Conservation (phyloP, 192 early-diverging fungal species). For the Podila epicladia region DNA sequence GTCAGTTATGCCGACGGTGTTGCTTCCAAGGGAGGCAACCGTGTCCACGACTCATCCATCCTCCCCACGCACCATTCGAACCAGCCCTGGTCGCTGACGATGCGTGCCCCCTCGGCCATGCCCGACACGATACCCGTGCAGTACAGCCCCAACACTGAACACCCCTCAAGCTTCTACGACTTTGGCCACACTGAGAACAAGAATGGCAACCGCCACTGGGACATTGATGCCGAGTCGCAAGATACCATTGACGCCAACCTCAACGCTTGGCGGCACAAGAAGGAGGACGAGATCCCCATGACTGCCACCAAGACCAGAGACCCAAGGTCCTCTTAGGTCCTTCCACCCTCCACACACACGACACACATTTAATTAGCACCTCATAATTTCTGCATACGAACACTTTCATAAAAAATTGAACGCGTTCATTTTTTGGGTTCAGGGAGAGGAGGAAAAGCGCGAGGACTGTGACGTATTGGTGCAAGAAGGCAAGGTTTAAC, state of each 20-base stretch:
- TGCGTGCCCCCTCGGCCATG: slow-evolving; percentile 21
- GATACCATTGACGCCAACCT: slow-evolving; percentile 23
- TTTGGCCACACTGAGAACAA: slow-evolving; percentile 14
- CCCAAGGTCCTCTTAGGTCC: neutral
- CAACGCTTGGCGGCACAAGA: slow-evolving; percentile 12
- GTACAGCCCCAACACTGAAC: slow-evolving; percentile 10
- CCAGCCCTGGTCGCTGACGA: slow-evolving; percentile 40
- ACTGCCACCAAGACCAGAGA: slow-evolving; percentile 21
- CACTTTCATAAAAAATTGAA: no score
- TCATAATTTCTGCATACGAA: no score
- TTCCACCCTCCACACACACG: neutral
- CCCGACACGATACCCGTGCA: slow-evolving; percentile 23
- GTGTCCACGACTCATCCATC: neutral
- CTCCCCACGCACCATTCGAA: neutral
- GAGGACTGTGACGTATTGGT: no score
- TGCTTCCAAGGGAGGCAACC: slow-evolving; percentile 5
- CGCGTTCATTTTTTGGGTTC: no score
- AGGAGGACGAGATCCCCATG: slow-evolving; percentile 48
- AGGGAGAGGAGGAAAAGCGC: no score
- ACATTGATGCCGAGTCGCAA: slow-evolving; percentile 30
- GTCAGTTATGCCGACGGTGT: slow-evolving; percentile 39
- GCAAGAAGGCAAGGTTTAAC: no score
- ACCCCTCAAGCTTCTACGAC: slow-evolving; percentile 18
- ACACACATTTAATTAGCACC: no score
- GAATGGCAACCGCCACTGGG: slow-evolving; percentile 13